Base-by-base conservation (phyloP, 2,329 filamentous ascomycete genomes). In the Ascosphaera apis region DNA sequence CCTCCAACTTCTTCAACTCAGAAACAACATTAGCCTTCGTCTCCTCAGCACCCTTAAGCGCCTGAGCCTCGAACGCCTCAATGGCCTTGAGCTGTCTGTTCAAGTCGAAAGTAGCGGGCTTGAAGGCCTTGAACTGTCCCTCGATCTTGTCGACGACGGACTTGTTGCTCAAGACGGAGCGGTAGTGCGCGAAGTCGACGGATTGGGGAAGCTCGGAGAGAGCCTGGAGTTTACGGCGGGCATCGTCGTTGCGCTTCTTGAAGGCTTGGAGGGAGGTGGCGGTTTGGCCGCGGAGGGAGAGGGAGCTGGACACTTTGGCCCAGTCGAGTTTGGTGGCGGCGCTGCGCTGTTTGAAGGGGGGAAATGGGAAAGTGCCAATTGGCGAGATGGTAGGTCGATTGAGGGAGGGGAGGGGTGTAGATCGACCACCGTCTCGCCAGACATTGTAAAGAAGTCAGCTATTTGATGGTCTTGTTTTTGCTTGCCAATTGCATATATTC, bases 221-320 rank as follows among this genome's bases (percentile, higher is more conserved):
- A 43, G 72, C 52, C 60, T 78, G 73, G 42, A 98, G 69, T 65
- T 86, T 86, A 67, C 88, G 86, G 63, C 86, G 84, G 56, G 82
- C 86, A 58, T 93, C 84, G 58, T 98, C 88, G 69, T 95, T 93
- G 66, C 88, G 84, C 75, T 92, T 88, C 74, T 98, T 98, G 77
- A 98, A 98, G 47, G 81, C 72, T 59, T 86, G 77, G 43, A 98
- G 82, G 43, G 86, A 78, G 52, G 76, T 65, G 48, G 81, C 84
- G 48, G 88, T 98, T 66, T 83, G 80, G 59, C 88, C 88, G 61
- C 81, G 81, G 60, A 98, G 82, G 60, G 86, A 86, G 53, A 98
- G 83, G 55, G 86, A 91, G 63, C 71, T 73, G 63, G 77, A 77
- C 55, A 98, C 73, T 67, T 91, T 88, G 65, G 73, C 73, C 88